Percentiles rank a stretch among this genome's conserved stretches.
phyloP scores from a whole-genome alignment of 2,329 filamentous ascomycete species.

The Xylaria sp. region DNA sequence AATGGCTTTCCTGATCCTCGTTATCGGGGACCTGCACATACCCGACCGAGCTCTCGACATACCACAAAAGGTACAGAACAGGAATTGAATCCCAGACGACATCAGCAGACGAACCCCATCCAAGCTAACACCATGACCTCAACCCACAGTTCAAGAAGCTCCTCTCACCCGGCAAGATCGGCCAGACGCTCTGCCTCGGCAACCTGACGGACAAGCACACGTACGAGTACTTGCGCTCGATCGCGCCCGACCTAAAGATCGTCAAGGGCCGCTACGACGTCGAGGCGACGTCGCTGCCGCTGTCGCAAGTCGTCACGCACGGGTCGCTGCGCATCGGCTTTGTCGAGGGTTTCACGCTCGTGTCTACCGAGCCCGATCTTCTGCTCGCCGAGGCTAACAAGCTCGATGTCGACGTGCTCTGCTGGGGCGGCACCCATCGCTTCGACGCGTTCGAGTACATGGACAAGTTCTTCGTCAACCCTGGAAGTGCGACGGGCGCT shows the following conservation, averaged over 20 bases:
- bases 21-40: conserved; percentile 90
- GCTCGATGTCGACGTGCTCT: conserved; percentile 63
- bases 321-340: conserved; percentile 61
- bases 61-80: conserved; percentile 67
- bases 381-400: conserved; percentile 63
- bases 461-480: conserved; percentile 70
- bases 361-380: conserved; percentile 61
- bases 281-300: conserved; percentile 59
- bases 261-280: conserved; percentile 63
- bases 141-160: conserved; percentile 75
- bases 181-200: conserved; percentile 73
- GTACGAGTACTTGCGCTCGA: conserved; percentile 72
- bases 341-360: conserved; percentile 62
- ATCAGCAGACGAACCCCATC: conserved; percentile 6
- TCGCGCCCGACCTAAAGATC: conserved; percentile 67
- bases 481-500: conserved; percentile 61
- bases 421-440: conserved; percentile 62
- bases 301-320: conserved; percentile 62
- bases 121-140: conserved; percentile 7
- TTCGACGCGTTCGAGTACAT: conserved; percentile 70
- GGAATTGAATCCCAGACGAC: background rate
- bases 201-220: conserved; percentile 76
- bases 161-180: conserved; percentile 76
- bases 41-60: conserved; percentile 88
- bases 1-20: conserved; percentile 85